Base-by-base conservation (phyloP, 1,139 yeast species). In the Yamadazyma triangularis region DNA sequence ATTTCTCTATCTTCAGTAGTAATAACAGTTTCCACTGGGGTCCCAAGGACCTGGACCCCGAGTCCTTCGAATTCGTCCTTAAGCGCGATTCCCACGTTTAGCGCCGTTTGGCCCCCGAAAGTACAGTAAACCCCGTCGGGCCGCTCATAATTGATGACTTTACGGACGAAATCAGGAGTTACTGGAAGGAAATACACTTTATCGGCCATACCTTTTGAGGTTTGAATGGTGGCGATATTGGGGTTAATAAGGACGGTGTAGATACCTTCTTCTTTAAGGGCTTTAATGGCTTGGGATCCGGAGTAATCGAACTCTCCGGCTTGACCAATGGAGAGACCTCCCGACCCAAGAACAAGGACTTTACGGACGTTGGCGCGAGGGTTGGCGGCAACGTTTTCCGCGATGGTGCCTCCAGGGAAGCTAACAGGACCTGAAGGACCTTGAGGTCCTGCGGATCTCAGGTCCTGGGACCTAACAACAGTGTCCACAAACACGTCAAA, bases 251-350 rank as follows among this genome's bases (percentile, higher is more conserved):
- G 75, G 45, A 91, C 83, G 34, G 98, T 88, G 70, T 88, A 85
- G 47, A 88, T 91, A 45, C 96, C 96, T 65, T 88, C 98, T 70
- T 91, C 97, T 60, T 87, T 89, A 67, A 91, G 75, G 33, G 98
- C 98, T 61, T 84, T 83, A 55, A 84, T 82, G 42, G 93, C 91
- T 63, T 86, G 95, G 39, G 96, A 87, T 53, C 97, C 97, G 34
- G 96, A 88, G 66, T 91, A 91, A 63, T 91, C 99, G 57, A 91
- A 91, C 67, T 91, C 99, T 64, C 99, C 99, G 43, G 99, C 99
- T 72, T 91, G 99, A 52, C 99, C 99, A 61, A 91, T 91, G 36
- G 95, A 84, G 50, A 91, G 74, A 60, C 99, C 99, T 70, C 99
- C 99, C 29, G 97, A 89, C 47, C 99, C 99, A 50, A 91, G 75